A percentile compares a stretch with the other conserved stretches of the same genome.
Conservation (phyloP, 2,329 filamentous ascomycete genomes). For the Colletotrichum cordylinicola region DNA sequence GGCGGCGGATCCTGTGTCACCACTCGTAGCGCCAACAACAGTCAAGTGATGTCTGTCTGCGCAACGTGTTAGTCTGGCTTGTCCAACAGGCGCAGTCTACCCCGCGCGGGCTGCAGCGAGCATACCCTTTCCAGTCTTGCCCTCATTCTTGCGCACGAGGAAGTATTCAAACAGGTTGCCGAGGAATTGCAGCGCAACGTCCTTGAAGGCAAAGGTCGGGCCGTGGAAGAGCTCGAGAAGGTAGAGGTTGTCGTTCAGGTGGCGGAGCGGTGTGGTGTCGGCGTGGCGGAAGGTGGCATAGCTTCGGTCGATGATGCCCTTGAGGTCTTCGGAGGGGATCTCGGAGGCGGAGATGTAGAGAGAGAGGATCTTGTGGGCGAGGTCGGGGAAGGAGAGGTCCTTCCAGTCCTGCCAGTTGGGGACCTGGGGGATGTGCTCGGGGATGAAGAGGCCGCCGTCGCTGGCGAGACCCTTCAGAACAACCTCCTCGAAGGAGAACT, state of each 20-base stretch:
- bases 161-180: conserved; percentile 97
- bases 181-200: conserved; percentile 87
- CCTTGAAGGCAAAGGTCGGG: conserved; percentile 94
- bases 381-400: conserved; percentile 78
- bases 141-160: conserved; percentile 73
- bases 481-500: conserved; percentile 91
- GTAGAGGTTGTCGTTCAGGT: conserved; percentile 81
- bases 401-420: conserved; percentile 76
- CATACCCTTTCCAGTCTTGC: conserved; percentile 64
- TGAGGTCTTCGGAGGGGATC: conserved; percentile 81
- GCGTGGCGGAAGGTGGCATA: conserved; percentile 88
- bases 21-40: conserved; percentile 85
- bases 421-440: conserved; percentile 76
- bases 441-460: conserved; percentile 90
- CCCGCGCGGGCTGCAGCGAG: not conserved
- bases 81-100: not conserved
- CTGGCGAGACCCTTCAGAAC: conserved; percentile 87
- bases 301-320: conserved; percentile 80
- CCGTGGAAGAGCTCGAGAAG: conserved; percentile 96
- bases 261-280: conserved; percentile 79
- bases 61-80: conserved; percentile 23
- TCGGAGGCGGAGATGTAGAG: conserved; percentile 86
- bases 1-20: conserved; percentile 90
- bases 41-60: conserved; percentile 79
- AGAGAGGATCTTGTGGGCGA: conserved; percentile 84